Evolutionary conservation across 2,329 filamentous ascomycete species (phyloP), one percentile per base, ranked within the genome.

Genomic region (Falciphora oryzae): DNA sequence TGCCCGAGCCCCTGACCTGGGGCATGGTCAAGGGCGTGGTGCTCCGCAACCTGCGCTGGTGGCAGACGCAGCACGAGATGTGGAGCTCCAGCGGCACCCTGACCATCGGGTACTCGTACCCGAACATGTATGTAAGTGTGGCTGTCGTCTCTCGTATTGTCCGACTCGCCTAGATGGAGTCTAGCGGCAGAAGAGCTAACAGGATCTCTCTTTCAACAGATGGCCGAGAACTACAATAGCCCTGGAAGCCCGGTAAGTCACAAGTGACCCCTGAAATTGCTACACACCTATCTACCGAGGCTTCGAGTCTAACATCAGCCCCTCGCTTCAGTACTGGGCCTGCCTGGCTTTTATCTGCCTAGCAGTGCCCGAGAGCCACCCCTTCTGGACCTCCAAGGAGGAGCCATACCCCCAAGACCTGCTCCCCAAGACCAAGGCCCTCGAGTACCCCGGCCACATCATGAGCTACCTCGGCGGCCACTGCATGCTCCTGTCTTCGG

Each of bases 141-240:
- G 29, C 8, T 10, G 25, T n/a, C 16, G 27, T 25, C 6, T 56
- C 22, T 25, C 58, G 18, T 57, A 67, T 71, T 32, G 72, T 59
- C 16, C 61, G n/a, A 4, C n/a, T 27, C 27, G 6, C 3, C 16
- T 22, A 57, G 53, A 22, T 57, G 16, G 53, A 53, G 16, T 53
- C n/a, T 53, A 8, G 44, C 22, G 16, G 18, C 4, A 3, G 5
- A 6, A n/a, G 8, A 44, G 16, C 38, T 35, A 11, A 35, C 32
- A 13, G 11, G 4, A 7, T 53, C 44, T 53, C 44, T n/a, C 44
- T 8, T 22, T n/a, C 6, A 7, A 38, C 63, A 90, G 75, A 85
- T 93, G 77, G 89, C 89, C 0, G 90, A 93, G 75, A 93, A 93
- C 73, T 93, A 93, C 77, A 93, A 93, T 75, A 92, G 89, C 13